phyloP scores from a whole-genome alignment of 2,329 filamentous ascomycete genomes.

The Botrytis hyacinthi region DNA sequence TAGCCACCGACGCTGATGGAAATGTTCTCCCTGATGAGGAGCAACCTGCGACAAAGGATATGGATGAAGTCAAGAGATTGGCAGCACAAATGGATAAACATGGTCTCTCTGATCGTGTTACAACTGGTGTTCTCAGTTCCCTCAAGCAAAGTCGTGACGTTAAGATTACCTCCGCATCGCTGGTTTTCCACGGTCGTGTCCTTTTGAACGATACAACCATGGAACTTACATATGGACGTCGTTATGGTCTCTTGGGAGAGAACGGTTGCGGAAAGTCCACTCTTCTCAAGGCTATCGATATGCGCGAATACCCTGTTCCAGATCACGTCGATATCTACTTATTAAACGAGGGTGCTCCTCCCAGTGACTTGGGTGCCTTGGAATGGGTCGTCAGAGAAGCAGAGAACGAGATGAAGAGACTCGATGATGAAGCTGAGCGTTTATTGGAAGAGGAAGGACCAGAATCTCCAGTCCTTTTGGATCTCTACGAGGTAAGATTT shows the following conservation, averaged over 20 bases:
- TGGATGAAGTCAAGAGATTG: slow-evolving; percentile 81
- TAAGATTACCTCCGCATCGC: slow-evolving; percentile 89
- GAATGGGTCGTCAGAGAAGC: slow-evolving; percentile 98
- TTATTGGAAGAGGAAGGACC: slow-evolving; percentile 90
- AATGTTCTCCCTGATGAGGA: slow-evolving; percentile 53
- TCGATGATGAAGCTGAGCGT: slow-evolving; percentile 86
- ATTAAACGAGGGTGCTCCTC: slow-evolving; percentile 92
- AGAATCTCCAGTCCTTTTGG: slow-evolving; percentile 84
- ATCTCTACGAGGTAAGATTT: slow-evolving; percentile 85
- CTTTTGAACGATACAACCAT: slow-evolving; percentile 91
- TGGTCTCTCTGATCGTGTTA: slow-evolving; percentile 95
- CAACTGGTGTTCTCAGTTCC: slow-evolving; percentile 91
- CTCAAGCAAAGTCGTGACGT: slow-evolving; percentile 84
- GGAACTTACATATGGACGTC: slow-evolving; percentile 87
- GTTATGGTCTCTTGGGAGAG: slow-evolving; percentile 90
- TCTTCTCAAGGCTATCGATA: slow-evolving; percentile 90
- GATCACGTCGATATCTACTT: slow-evolving; percentile 98
- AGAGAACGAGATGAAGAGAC: slow-evolving; percentile 83
- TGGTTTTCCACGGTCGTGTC: slow-evolving; percentile 97
- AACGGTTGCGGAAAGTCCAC: slow-evolving; percentile 99
- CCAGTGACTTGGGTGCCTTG: slow-evolving; percentile 82
- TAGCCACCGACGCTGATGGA: slow-evolving; percentile 62
- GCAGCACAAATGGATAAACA: slow-evolving; percentile 93
- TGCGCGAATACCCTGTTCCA: slow-evolving; percentile 92
- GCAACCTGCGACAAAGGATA: slow-evolving; percentile 70